A percentile compares a stretch with the other conserved stretches of the same genome.
phyloP scores from a whole-genome alignment of 495 filamentous ascomycete genomes.

The Aspergillus olivimuriae region DNA sequence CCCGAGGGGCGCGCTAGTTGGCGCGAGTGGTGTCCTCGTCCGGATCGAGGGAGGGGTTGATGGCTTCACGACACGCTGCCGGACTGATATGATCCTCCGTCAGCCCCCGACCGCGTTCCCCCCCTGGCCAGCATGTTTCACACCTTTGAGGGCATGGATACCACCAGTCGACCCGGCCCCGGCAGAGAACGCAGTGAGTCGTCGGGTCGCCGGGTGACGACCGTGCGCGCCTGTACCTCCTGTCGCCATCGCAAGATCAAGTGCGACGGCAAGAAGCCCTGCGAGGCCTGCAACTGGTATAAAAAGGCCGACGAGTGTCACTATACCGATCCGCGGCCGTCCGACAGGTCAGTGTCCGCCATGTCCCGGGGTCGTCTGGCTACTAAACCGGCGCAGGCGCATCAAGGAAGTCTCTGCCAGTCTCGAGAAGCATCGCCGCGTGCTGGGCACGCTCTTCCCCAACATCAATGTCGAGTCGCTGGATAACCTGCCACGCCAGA shows the following conservation, averaged over 20 bases:
- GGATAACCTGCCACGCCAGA: slow-evolving; percentile 14
- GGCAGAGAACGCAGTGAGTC: neutral
- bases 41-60: too few relatives aligned
- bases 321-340: slow-evolving; percentile 3
- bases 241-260: slow-evolving; percentile 22
- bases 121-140: neutral
- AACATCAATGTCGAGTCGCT: slow-evolving; percentile 12
- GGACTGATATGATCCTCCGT: too few relatives aligned
- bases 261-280: slow-evolving; percentile 21
- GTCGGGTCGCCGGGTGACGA: neutral
- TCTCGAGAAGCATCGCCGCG: slow-evolving; percentile 5
- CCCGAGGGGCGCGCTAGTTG: too few relatives aligned
- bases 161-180: neutral
- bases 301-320: slow-evolving; percentile 4
- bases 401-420: slow-evolving; percentile 1
- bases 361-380: slow-evolving; percentile 2
- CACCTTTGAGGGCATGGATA: neutral
- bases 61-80: too few relatives aligned
- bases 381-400: neutral
- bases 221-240: neutral
- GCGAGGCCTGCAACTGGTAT: slow-evolving; percentile 23
- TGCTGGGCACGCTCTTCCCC: slow-evolving; percentile 15
- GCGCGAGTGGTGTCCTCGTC: too few relatives aligned
- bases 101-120: too few relatives aligned
- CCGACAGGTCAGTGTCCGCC: neutral